Conservation (phyloP, 768 basidiomycete species). For the Russula dissimulans region DNA sequence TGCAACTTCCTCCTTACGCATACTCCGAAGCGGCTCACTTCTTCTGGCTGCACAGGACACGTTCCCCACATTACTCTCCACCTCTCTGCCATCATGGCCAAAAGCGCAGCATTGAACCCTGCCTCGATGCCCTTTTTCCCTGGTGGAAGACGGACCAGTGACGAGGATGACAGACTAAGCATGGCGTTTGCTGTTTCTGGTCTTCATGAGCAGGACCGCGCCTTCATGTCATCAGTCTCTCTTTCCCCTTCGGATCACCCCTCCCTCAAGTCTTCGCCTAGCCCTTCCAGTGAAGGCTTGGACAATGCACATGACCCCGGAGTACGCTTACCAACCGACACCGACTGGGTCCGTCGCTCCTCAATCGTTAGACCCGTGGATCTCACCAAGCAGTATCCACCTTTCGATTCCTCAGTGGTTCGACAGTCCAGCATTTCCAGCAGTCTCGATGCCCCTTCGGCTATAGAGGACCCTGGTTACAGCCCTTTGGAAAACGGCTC, state of each 20-base stretch:
- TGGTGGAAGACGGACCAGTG: slow-evolving; percentile 47
- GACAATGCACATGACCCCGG: slow-evolving; percentile 24
- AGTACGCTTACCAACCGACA: slow-evolving; percentile 19
- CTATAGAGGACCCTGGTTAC: slow-evolving; percentile 7
- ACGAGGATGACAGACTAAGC: slow-evolving; percentile 42
- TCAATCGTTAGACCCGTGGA: slow-evolving; percentile 15
- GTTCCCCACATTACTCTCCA: slow-evolving; percentile 9
- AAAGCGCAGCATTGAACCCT: slow-evolving; percentile 70
- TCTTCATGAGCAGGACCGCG: slow-evolving; percentile 33
- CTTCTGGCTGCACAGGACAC: slow-evolving; percentile 11
- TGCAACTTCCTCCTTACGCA: slow-evolving; percentile 6
- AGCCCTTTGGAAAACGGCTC: slow-evolving; percentile 10
- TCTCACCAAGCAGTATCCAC: slow-evolving; percentile 24
- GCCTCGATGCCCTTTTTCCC: slow-evolving; percentile 82
- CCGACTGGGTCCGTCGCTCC: slow-evolving; percentile 24
- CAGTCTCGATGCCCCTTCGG: slow-evolving; percentile 17
- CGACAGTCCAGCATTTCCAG: slow-evolving; percentile 16
- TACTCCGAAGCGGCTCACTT: slow-evolving; percentile 3
- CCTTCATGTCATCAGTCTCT: slow-evolving; percentile 48
- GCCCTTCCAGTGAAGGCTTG: slow-evolving; percentile 37
- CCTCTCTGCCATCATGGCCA: slow-evolving; percentile 42
- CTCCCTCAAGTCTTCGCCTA: slow-evolving; percentile 62
- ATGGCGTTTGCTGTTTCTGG: slow-evolving; percentile 39
- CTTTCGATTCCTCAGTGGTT: slow-evolving; percentile 17
- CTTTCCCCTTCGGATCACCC: slow-evolving; percentile 56